Evolutionary conservation across 2,329 filamentous ascomycete genomes (phyloP).

Genomic region (Plectosphaerella plurivora): DNA sequence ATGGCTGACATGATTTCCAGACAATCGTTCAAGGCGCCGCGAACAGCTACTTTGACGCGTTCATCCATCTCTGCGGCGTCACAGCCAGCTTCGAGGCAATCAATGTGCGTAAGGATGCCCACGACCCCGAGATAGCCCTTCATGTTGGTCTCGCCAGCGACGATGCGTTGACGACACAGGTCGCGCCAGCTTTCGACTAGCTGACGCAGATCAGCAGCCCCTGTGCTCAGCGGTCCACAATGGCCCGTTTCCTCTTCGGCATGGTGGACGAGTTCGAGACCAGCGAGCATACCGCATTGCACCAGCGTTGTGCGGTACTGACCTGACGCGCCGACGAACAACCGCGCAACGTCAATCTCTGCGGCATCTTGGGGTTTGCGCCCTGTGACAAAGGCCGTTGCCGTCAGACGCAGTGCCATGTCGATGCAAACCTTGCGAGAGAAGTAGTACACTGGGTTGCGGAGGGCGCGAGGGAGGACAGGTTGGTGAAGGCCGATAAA

Average conservation of each 20-base stretch:
- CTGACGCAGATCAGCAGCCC: conserved; percentile 23
- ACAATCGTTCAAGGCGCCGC: conserved; percentile 19
- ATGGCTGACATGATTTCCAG: conserved; percentile 27
- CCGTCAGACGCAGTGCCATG: conserved; percentile 19
- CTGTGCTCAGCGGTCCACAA: conserved; percentile 22
- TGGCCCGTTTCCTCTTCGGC: conserved; percentile 33
- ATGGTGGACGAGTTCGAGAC: conserved; percentile 40
- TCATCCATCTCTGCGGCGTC: conserved; percentile 23
- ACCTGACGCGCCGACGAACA: conserved; percentile 35
- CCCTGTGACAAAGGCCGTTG: conserved; percentile 14
- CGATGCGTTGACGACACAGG: conserved; percentile 29
- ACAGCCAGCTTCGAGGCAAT: conserved; percentile 25
- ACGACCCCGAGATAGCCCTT: conserved; percentile 30
- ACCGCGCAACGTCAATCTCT: conserved; percentile 26
- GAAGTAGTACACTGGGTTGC: conserved; percentile 46
- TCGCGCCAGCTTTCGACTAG: conserved; percentile 20
- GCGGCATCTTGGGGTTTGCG: conserved; percentile 1
- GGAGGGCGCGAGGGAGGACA: conserved; percentile 36
- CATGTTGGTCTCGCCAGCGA: conserved; percentile 37
- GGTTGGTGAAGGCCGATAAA: conserved; percentile 52
- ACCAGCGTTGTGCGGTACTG: conserved; percentile 36
- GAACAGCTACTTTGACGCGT: conserved; percentile 20
- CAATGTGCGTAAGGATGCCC: conserved; percentile 29
- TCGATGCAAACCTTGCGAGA: conserved; percentile 47
- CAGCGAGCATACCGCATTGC: conserved; percentile 35